Evolutionary conservation across 2,329 filamentous ascomycete genomes (phyloP).

Genomic region (Xylariales sp.): DNA sequence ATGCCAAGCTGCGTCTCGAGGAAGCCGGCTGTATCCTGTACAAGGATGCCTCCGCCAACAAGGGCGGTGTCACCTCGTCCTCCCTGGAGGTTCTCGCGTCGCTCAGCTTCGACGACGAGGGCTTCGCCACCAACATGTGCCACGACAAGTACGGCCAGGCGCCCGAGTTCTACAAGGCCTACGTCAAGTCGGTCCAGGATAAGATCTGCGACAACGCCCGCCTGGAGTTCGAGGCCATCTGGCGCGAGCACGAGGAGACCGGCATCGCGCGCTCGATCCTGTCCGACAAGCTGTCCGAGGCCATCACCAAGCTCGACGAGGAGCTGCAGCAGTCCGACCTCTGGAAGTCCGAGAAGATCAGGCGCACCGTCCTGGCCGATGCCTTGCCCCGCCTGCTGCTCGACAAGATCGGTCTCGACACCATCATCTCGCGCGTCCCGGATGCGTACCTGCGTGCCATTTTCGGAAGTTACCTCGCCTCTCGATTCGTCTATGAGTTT

Average conservation of each 20-base stretch:
- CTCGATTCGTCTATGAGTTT: conserved; percentile 93
- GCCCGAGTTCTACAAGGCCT: conserved; percentile 87
- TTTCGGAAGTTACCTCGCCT: conserved; percentile 93
- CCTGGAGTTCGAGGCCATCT: conserved; percentile 97
- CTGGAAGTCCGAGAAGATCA: conserved; percentile 78
- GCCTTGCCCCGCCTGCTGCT: conserved; percentile 81
- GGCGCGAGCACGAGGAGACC: conserved; percentile 85
- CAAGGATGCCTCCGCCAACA: conserved; percentile 98
- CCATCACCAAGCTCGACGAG: conserved; percentile 95
- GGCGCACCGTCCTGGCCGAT: conserved; percentile 73
- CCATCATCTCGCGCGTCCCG: conserved; percentile 81
- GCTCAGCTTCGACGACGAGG: conserved; percentile 85
- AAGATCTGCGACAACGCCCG: conserved; percentile 88
- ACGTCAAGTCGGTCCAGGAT: conserved; percentile 86
- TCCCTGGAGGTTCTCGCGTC: conserved; percentile 94
- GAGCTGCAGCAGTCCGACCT: conserved; percentile 90
- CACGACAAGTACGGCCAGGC: conserved; percentile 66
- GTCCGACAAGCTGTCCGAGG: conserved; percentile 83
- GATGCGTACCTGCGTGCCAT: conserved; percentile 91
- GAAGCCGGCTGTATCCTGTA: conserved; percentile 91
- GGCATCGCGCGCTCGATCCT: conserved; percentile 78
- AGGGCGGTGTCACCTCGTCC: conserved; percentile 95
- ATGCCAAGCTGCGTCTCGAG: conserved; percentile 92
- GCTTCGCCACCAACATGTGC: conserved; percentile 94
- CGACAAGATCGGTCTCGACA: conserved; percentile 86